These are phyloP conservation scores for Oryza punctata DNA, from an alignment of 176 grass and related monocot genomes.

Conservation along the genomic window DNA sequence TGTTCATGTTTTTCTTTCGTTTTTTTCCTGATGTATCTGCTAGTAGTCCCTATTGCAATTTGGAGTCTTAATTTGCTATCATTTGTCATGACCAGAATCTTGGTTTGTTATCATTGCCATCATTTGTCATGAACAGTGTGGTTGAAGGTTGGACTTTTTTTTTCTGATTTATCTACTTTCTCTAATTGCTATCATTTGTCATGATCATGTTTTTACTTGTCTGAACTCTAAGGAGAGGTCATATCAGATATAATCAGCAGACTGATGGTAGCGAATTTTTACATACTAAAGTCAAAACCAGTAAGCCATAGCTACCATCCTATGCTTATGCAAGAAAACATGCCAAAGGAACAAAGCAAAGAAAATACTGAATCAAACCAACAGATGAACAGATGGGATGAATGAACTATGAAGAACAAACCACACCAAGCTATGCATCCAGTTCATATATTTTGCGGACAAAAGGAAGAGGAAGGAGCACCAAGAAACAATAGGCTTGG, in stretches of 20 bases:
- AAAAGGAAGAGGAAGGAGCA: conserved; percentile 38
- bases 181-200: neutral
- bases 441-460: neutral
- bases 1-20: too few relatives aligned
- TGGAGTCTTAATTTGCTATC: neutral
- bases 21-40: neutral
- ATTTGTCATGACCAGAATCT: too few relatives aligned
- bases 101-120: neutral
- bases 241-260: neutral
- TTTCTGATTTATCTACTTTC: neutral
- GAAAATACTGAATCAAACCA: neutral
- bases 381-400: neutral
- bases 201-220: neutral
- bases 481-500: conserved; percentile 25
- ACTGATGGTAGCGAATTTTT: neutral
- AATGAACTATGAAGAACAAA: conserved; percentile 3
- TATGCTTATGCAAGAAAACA: conserved; percentile 8
- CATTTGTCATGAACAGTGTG: neutral
- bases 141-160: neutral
- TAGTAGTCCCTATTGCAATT: neutral
- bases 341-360: conserved; percentile 3
- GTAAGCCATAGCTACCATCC: neutral
- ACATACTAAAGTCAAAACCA: neutral
- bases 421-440: neutral
- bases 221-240: neutral